Evolutionary conservation across 495 filamentous ascomycete genomes (phyloP), one percentile per base, ranked within the genome.

Genomic region (Talaromyces adpressus): DNA sequence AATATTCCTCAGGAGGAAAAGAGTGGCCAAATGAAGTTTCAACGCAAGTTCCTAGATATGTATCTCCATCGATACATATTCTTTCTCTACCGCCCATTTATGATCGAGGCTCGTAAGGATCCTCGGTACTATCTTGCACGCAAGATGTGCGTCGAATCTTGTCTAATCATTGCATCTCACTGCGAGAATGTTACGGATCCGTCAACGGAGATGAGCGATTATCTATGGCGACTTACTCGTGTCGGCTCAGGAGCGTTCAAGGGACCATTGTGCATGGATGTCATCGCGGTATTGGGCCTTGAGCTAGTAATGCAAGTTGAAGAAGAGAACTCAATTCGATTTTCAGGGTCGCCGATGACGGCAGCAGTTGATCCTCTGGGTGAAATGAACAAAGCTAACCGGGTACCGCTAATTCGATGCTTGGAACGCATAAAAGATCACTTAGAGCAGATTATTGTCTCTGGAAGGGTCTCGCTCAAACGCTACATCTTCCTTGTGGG

Each of bases 71-170:
- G 78, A 18, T 82, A 81, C 63, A 63, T 82, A 60, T 58, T 83
- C 2, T 66, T 71, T 30, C 70, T 84, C 5, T 80, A 84, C 65
- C 64, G 67, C 23, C 73, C 77, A 1, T 84, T 81, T 64, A 75
- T 74, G 56, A 66, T 67, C 25, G 66, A 77, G 61, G 76, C 80
- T 36, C 69, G 68, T 6, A 66, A 63, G 16, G 74, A 82, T 60
- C 79, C 76, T 0, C 57, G 73, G 30, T 83, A 74, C 68, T 75
- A 80, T 67, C 80, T 76, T 62, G 82, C 81, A 5, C 76, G 72
- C 16, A 83, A 79, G 64, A 69, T 72, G n/a, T 72, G 69, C 47
- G 65, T 85, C 1, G 80, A 84, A 22, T 66, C 65, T 6, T 67
- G 65, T 9, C 57, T 70, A n/a, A 59, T 56, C 1, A 68, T 72